Conservation (phyloP, 2,329 filamentous ascomycete species). For the Fusarium tuaranense region DNA sequence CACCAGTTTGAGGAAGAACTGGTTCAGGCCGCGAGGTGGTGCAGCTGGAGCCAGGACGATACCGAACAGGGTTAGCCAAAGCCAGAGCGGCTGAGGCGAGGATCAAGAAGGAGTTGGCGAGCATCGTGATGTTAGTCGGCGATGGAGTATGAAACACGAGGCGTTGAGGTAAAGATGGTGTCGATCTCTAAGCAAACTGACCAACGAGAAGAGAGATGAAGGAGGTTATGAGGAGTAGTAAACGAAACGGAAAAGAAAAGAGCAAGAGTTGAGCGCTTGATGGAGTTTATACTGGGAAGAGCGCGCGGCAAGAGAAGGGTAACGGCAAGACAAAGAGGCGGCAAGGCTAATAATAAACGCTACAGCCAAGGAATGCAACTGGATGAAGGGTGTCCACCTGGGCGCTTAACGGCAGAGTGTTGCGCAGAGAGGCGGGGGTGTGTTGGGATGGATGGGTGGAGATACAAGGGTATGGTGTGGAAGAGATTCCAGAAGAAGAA, state of each 20-base stretch:
- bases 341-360: slow-evolving; percentile 47
- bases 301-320: slow-evolving; percentile 30
- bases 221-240: slow-evolving; percentile 1
- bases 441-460: not conserved
- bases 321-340: slow-evolving; percentile 26
- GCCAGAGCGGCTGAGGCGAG: slow-evolving; percentile 50
- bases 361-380: slow-evolving; percentile 35
- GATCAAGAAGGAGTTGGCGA: slow-evolving; percentile 49
- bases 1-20: slow-evolving; percentile 54
- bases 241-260: slow-evolving; percentile 2
- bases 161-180: slow-evolving; percentile 29
- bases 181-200: slow-evolving; percentile 26
- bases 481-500: slow-evolving; percentile 10
- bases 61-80: slow-evolving; percentile 44
- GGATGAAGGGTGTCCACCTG: slow-evolving; percentile 40
- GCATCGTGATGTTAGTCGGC: slow-evolving; percentile 42
- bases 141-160: slow-evolving; percentile 26
- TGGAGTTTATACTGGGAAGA: slow-evolving; percentile 24
- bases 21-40: slow-evolving; percentile 33
- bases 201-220: slow-evolving; percentile 25
- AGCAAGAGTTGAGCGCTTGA: slow-evolving; percentile 16
- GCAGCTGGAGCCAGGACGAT: slow-evolving; percentile 32
- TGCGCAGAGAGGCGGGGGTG: not conserved
- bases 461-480: not conserved
- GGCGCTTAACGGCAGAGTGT: slow-evolving; percentile 43